Evolutionary conservation across 2,329 filamentous ascomycete genomes (phyloP).

Genomic region (Penicillium concentricum): DNA sequence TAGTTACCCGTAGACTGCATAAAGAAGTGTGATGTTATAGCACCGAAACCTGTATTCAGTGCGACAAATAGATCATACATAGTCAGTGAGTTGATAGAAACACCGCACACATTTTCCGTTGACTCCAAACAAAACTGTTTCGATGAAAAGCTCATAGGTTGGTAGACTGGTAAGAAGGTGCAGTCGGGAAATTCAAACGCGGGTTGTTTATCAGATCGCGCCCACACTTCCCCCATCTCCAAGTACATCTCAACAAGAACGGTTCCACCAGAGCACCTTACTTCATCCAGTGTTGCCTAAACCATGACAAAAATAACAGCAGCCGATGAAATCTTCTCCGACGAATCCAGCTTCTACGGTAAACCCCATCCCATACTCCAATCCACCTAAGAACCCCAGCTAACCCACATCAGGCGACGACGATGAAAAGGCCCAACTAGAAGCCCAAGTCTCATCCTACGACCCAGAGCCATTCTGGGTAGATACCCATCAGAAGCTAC

Average conservation of each 20-base stretch:
- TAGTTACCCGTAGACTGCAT: not conserved
- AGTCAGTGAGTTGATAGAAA: too few species aligned
- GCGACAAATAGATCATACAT: too few species aligned
- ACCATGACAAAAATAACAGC: not conserved
- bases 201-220: not conserved
- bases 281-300: not conserved
- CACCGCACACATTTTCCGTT: not conserved
- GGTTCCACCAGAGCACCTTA: not conserved
- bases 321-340: constrained; percentile 36
- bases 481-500: constrained; percentile 27
- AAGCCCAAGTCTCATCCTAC: constrained; percentile 53
- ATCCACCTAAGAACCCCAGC: not conserved
- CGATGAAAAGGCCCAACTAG: constrained; percentile 48
- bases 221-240: not conserved
- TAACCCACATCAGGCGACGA: constrained; percentile 53
- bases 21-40: not conserved
- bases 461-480: constrained; percentile 54
- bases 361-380: not conserved
- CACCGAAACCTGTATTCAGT: too few species aligned
- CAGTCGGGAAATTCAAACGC: not conserved
- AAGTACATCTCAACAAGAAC: not conserved
- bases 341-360: constrained; percentile 49
- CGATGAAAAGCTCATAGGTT: not conserved
- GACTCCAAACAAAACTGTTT: not conserved
- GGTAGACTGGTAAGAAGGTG: not conserved